Evolutionary conservation across 257 asterid species (phyloP).

Genomic region (Ilex asprella): DNA sequence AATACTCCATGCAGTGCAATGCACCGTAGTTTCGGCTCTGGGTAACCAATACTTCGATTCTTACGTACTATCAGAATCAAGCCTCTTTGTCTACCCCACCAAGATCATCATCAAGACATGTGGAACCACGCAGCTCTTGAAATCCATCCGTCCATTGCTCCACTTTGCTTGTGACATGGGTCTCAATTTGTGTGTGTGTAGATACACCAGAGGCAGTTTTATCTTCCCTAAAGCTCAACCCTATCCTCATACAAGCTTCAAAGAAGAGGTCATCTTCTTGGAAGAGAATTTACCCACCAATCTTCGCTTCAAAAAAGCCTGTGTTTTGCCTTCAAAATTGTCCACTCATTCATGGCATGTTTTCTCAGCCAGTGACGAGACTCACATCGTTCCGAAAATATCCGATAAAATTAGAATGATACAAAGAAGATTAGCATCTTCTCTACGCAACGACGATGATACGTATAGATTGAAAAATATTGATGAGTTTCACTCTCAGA

Average conservation of each 20-base stretch:
- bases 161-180: slow-evolving; percentile 47
- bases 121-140: slow-evolving; percentile 32
- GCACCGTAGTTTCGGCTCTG: background rate
- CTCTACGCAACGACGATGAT: no score
- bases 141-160: slow-evolving; percentile 59
- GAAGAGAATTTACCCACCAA: slow-evolving; percentile 46
- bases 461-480: background rate
- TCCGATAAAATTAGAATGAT: no score
- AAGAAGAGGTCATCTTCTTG: slow-evolving; percentile 58
- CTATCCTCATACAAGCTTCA: slow-evolving; percentile 67
- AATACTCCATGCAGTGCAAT: slow-evolving; percentile 1
- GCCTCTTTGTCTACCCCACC: background rate
- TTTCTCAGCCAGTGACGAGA: slow-evolving; percentile 51
- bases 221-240: slow-evolving; percentile 90
- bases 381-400: no score
- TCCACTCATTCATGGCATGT: slow-evolving; percentile 88
- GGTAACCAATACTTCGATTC: slow-evolving; percentile 1
- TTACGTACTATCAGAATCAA: background rate
- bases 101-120: slow-evolving; percentile 5
- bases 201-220: slow-evolving; percentile 89
- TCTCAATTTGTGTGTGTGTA: slow-evolving; percentile 54
- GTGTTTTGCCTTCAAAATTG: slow-evolving; percentile 47
- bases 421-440: no score
- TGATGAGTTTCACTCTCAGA: slow-evolving; percentile 22
- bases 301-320: slow-evolving; percentile 47